These are phyloP conservation scores for Fomitopsis palustris DNA, from an alignment of 1,284 basidiomycete genomes.

Conservation along the genomic window DNA sequence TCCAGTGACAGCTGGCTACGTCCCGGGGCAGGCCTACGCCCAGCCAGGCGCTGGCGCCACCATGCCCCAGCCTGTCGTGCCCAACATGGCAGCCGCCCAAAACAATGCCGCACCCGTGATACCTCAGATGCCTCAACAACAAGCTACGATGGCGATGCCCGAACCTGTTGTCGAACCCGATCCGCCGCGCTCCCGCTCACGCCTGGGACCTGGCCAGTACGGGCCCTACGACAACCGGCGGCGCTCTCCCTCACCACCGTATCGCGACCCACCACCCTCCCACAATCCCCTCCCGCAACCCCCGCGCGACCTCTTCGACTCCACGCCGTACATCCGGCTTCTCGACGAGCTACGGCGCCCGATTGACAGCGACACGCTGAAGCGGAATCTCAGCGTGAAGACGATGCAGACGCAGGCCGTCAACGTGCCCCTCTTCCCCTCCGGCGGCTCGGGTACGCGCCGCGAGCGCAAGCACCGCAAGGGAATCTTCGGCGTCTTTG, in stretches of 20 bases:
- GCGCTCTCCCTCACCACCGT: not conserved
- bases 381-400: slow-evolving; percentile 7
- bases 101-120: not conserved
- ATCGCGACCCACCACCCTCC: slow-evolving; percentile 4
- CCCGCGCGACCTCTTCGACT: slow-evolving; percentile 16
- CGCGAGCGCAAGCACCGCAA: slow-evolving; percentile 16
- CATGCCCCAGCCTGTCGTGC: slow-evolving; percentile 8
- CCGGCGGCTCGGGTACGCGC: slow-evolving; percentile 1
- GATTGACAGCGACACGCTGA: slow-evolving; percentile 14
- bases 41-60: not conserved
- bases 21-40: not conserved
- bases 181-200: slow-evolving; percentile 8
- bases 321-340: slow-evolving; percentile 14
- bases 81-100: not conserved
- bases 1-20: slow-evolving; percentile 2
- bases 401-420: slow-evolving; percentile 2
- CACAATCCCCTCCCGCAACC: slow-evolving; percentile 22
- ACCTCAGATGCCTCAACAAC: slow-evolving; percentile 4
- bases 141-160: slow-evolving; percentile 4
- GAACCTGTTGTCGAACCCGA: slow-evolving; percentile 11
- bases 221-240: slow-evolving; percentile 7
- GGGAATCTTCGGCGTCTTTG: slow-evolving; percentile 20
- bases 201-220: slow-evolving; percentile 19
- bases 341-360: slow-evolving; percentile 17
- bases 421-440: not conserved